phyloP scores from a whole-genome alignment of 2,329 filamentous ascomycete species.

The Ascochyta fabae region DNA sequence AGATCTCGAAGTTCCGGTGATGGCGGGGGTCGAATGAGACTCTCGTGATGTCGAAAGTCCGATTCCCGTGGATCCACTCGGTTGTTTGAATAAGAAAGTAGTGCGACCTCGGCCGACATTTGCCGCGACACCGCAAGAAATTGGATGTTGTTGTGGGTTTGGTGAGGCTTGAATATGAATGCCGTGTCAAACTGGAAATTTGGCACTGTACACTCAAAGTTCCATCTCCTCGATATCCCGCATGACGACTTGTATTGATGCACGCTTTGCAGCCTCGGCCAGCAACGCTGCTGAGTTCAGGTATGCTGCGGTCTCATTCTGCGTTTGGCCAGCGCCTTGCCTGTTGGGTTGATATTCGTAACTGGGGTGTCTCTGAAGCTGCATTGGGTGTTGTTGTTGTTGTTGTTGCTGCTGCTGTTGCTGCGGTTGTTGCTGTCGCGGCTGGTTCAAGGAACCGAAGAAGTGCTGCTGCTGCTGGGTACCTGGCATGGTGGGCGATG shows the following conservation, averaged over 20 bases:
- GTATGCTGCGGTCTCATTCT: conserved; percentile 64
- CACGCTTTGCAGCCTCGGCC: conserved; percentile 90
- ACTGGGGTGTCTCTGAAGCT: conserved; percentile 37
- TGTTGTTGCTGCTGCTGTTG: conserved; percentile 37
- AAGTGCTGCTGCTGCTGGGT: conserved; percentile 11
- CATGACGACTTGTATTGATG: conserved; percentile 87
- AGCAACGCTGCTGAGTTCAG: conserved; percentile 84
- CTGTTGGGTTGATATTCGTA: conserved; percentile 47
- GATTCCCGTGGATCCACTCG: conserved; percentile 24
- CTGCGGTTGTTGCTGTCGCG: conserved; percentile 45
- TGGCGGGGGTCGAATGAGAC: conserved; percentile 16
- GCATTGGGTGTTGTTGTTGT: conserved; percentile 39
- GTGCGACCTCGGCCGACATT: conserved; percentile 27
- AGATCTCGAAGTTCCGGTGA: not conserved
- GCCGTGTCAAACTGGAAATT: not conserved
- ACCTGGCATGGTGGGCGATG: conserved; percentile 38
- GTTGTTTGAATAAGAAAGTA: conserved; percentile 16
- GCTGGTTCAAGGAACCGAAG: conserved; percentile 27
- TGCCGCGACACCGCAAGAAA: conserved; percentile 14
- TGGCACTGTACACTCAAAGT: conserved; percentile 47
- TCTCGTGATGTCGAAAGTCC: conserved; percentile 16
- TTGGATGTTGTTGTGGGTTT: not conserved
- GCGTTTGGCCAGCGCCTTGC: conserved; percentile 42
- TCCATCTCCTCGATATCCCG: conserved; percentile 81
- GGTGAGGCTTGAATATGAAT: not conserved